Conservation (phyloP, 202 grass and related monocot genomes). For the Setaria viridis region DNA sequence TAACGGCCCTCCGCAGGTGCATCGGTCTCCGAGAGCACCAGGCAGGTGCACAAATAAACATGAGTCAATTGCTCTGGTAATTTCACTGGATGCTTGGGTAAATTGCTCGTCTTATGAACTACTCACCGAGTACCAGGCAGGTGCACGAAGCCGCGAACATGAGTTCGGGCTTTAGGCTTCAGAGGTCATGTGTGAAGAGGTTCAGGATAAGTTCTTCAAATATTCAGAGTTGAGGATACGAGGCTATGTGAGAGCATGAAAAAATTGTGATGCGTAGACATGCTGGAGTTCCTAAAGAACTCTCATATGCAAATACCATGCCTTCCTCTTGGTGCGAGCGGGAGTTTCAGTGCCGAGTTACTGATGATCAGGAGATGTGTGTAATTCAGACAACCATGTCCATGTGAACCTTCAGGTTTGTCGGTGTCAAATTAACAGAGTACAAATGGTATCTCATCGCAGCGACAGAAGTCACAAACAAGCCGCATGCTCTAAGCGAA, state of each 20-base stretch:
- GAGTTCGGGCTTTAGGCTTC: not conserved
- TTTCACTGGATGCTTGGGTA: no score
- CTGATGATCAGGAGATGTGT: not conserved
- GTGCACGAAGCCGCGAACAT: no score
- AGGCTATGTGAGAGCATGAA: no score
- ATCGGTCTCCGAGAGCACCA: no score
- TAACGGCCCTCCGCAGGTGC: no score
- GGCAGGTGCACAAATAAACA: no score
- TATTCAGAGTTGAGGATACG: not conserved
- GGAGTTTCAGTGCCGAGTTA: not conserved
- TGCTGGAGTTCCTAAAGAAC: not conserved
- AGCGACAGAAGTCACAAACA: not conserved
- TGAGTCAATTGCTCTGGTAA: no score
- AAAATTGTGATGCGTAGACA: not conserved
- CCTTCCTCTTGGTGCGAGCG: not conserved
- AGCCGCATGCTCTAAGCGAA: not conserved
- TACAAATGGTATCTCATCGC: constrained; percentile 20
- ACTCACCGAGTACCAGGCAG: no score
- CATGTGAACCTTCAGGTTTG: constrained; percentile 1
- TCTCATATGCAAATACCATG: not conserved
- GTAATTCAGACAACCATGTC: not conserved
- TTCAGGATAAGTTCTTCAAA: constrained; percentile 33
- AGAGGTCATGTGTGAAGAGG: constrained; percentile 34
- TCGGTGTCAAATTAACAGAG: not conserved
- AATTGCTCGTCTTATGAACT: no score